Conservation (phyloP, 1,284 basidiomycete genomes). For the Ceraceosorus guamensis region DNA sequence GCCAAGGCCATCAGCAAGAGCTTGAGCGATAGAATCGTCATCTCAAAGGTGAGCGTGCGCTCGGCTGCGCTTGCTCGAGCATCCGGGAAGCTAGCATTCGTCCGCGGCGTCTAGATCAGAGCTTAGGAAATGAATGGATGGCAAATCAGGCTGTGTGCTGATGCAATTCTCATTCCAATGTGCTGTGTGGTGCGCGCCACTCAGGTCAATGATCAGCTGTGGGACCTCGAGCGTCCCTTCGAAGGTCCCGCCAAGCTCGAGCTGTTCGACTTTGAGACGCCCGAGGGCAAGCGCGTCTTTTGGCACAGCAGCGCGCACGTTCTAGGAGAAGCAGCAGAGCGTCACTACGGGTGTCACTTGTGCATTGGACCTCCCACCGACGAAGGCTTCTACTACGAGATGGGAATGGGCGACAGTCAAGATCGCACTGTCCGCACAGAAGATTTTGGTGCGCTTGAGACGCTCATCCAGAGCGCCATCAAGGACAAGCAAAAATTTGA, state of each 20-base stretch:
- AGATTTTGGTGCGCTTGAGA: conserved; percentile 86
- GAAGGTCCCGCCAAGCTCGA: conserved; percentile 75
- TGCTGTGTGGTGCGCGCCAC: no score
- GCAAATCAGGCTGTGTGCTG: background rate
- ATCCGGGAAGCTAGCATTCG: background rate
- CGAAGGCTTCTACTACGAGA: conserved; percentile 99
- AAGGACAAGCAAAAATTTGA: conserved; percentile 98
- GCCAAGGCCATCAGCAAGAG: conserved; percentile 81
- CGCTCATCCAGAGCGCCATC: conserved; percentile 74
- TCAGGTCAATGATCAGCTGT: conserved; percentile 77
- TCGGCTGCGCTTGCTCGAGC: background rate
- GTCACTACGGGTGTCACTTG: conserved; percentile 93
- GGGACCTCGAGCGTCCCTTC: conserved; percentile 91
- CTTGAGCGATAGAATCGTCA: conserved; percentile 81
- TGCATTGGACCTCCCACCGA: conserved; percentile 96
- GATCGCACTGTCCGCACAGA: conserved; percentile 49
- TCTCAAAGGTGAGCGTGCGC: conserved; percentile 65
- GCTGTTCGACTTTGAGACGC: conserved; percentile 87
- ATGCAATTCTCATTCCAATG: no score
- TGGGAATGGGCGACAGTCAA: conserved; percentile 55
- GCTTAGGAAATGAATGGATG: background rate
- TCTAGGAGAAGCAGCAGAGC: conserved; percentile 92
- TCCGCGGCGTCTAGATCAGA: background rate
- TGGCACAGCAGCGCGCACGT: conserved; percentile 99
- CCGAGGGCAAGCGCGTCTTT: conserved; percentile 80